phyloP scores from a whole-genome alignment of 2,329 filamentous ascomycete genomes.

The Exophiala lecanii-corni region DNA sequence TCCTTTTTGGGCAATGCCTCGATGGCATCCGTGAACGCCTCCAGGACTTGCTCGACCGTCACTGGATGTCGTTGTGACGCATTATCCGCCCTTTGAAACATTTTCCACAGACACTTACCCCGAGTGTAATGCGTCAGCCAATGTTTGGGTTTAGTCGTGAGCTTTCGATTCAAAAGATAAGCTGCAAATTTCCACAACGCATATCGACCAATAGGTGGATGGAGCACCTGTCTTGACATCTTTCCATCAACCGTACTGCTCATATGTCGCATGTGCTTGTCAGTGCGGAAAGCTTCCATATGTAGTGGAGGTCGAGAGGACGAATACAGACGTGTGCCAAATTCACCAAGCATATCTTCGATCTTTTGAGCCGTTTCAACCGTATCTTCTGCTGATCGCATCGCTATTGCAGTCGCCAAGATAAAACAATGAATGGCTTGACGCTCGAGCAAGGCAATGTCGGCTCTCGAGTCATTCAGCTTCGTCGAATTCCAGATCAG shows the following conservation, averaged over 20 bases:
- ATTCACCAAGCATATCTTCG: constrained; percentile 64
- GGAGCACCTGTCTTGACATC: constrained; percentile 56
- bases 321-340: constrained; percentile 63
- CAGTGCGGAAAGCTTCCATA: constrained; percentile 62
- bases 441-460: constrained; percentile 71
- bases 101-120: constrained; percentile 69
- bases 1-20: constrained; percentile 58
- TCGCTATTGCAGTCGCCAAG: constrained; percentile 62
- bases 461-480: constrained; percentile 74
- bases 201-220: constrained; percentile 51
- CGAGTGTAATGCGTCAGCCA: constrained; percentile 68
- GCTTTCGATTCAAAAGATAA: constrained; percentile 56
- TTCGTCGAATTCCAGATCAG: constrained; percentile 88
- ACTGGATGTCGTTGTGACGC: constrained; percentile 34
- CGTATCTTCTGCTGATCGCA: constrained; percentile 52
- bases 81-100: constrained; percentile 48
- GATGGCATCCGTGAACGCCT: constrained; percentile 56
- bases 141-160: constrained; percentile 54
- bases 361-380: constrained; percentile 53
- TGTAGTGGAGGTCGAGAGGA: constrained; percentile 63
- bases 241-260: constrained; percentile 49
- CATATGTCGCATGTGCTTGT: constrained; percentile 58
- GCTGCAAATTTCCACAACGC: constrained; percentile 63
- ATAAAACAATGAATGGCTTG: constrained; percentile 77
- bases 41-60: constrained; percentile 48